Evolutionary conservation across 345 rosid species (phyloP).

Genomic region (Citrus reticulata): DNA sequence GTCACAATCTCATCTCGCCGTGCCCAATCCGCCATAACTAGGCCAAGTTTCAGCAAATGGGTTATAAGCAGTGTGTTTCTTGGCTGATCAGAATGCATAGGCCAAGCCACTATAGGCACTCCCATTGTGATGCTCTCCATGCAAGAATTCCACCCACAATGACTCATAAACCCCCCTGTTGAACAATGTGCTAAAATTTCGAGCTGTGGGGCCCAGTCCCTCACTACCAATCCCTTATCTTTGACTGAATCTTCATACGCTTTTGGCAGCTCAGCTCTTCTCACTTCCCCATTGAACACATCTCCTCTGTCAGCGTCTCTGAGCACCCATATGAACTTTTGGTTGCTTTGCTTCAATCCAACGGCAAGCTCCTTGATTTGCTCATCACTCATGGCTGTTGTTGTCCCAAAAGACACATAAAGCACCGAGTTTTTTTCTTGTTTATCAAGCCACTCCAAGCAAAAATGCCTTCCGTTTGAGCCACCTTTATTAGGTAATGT

Average conservation of each 20-base stretch:
- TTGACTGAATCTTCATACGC: constrained; percentile 38
- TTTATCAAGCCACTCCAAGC: constrained; percentile 46
- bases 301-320: constrained; percentile 62
- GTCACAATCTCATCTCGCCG: constrained; percentile 17
- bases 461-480: not conserved
- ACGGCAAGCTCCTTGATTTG: constrained; percentile 40
- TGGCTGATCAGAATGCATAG: constrained; percentile 66
- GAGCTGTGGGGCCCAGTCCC: constrained; percentile 67
- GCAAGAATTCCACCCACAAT: constrained; percentile 75
- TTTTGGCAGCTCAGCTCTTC: constrained; percentile 29
- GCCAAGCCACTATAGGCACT: constrained; percentile 61
- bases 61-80: constrained; percentile 41
- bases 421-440: constrained; percentile 32
- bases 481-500: not conserved
- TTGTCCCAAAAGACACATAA: constrained; percentile 52
- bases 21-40: constrained; percentile 31
- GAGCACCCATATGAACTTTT: constrained; percentile 57
- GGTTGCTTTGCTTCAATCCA: constrained; percentile 43
- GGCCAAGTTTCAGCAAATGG: constrained; percentile 34
- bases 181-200: constrained; percentile 48
- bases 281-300: constrained; percentile 27
- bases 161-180: constrained; percentile 55
- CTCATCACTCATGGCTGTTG: constrained; percentile 32
- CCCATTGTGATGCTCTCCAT: constrained; percentile 67
- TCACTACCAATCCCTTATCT: constrained; percentile 33